Evolutionary conservation across 106 monocot species (phyloP), one percentile per base, ranked within the genome.

Genomic region (Dendrobium huoshanense): DNA sequence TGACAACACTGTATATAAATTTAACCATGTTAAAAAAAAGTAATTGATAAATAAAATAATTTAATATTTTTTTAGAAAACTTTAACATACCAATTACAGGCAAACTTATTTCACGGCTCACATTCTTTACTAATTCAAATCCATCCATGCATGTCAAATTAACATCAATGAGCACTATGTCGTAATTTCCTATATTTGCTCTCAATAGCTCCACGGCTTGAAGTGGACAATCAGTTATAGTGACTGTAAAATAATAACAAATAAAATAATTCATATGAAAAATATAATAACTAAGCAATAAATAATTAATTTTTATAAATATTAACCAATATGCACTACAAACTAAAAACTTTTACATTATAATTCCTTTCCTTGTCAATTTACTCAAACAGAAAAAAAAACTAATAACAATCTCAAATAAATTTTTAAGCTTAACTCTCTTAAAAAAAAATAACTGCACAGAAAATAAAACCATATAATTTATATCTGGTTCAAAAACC

Each of bases 111-210:
- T 89, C 89, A 42, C 87, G 84, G 7, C 80, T 85, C 67, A 89
- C 87, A 74, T 80, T 84, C 77, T 89, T 87, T 59, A 87, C 84
- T 67, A 89, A 56, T 72, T 80, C 80, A 64, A 85, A 87, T 11
- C 89, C 89, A 78, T 89, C 80, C 85, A 90, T 90, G 45, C 85
- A 87, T 72, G 90, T 83, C 87, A 87, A 85, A 58, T 87, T 85
- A 74, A 87, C 83, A 82, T 87, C 87, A 82, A 81, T 87, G 73
- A 87, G 87, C 2, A 90, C 83, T 13, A 90, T 15, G 75, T 90
- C 90, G 77, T 78, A 87, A 33, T 49, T 54, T 31, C 81, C 85
- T 42, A 77, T 85, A 51, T 77, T 87, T 58, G 83, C 90, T 58
- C 87, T 78, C 31, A 87, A 85, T 79, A 90, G 78, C 10, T 81